These are phyloP conservation scores for Microdochium nivale DNA, from an alignment of 2,329 filamentous ascomycete species.

Conservation along the genomic window DNA sequence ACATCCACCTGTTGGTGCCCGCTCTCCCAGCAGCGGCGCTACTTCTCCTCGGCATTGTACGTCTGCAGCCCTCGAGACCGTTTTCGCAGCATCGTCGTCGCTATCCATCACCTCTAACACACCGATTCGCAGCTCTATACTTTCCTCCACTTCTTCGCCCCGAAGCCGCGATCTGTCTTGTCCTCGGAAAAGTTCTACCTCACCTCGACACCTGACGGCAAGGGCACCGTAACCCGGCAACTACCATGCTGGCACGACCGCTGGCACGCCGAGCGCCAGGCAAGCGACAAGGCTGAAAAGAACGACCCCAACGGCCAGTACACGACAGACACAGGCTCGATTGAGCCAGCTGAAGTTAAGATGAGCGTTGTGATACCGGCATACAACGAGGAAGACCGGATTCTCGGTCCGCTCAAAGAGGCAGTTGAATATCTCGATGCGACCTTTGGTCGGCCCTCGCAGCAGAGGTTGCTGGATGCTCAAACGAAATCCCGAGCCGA, in stretches of 20 bases:
- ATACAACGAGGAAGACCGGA: constrained; percentile 84
- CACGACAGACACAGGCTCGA: constrained; percentile 41
- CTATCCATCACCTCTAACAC: constrained; percentile 1
- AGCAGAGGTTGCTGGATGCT: constrained; percentile 13
- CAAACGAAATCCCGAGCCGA: constrained; percentile 18
- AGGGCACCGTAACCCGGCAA: constrained; percentile 38
- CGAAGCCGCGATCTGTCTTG: constrained; percentile 65
- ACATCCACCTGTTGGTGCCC: constrained; percentile 24
- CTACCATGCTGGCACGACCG: constrained; percentile 85
- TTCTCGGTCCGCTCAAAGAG: constrained; percentile 81
- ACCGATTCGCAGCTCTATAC: constrained; percentile 47
- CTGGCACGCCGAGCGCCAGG: constrained; percentile 54
- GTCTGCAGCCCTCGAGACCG: neutral
- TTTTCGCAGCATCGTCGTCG: neutral
- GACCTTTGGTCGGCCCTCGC: constrained; percentile 53
- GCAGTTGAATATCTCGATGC: constrained; percentile 78
- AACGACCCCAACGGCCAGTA: constrained; percentile 27
- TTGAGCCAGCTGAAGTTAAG: constrained; percentile 71
- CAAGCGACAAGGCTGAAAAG: constrained; percentile 29
- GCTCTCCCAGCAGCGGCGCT: constrained; percentile 23
- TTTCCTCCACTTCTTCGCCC: constrained; percentile 67
- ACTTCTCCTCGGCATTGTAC: constrained; percentile 28
- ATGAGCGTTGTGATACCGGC: constrained; percentile 91
- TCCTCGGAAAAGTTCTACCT: constrained; percentile 79
- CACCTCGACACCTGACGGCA: constrained; percentile 61